phyloP scores from a whole-genome alignment of 2,329 filamentous ascomycete genomes.

The Fusarium tanahbumbuense region DNA sequence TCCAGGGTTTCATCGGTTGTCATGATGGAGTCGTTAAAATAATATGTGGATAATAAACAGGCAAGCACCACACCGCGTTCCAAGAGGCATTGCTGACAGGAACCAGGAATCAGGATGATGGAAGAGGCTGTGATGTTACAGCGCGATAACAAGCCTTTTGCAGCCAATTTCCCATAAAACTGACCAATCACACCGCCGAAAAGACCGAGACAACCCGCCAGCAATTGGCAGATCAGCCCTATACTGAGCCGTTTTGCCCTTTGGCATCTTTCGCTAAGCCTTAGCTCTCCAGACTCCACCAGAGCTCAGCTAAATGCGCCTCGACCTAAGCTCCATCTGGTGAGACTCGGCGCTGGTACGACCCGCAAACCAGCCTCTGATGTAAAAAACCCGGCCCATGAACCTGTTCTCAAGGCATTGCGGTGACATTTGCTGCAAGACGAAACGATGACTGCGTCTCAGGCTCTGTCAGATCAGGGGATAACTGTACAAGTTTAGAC shows the following conservation, averaged over 20 bases:
- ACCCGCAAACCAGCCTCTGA: constrained; percentile 20
- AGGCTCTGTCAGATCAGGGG: neutral
- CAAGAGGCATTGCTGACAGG: constrained; percentile 17
- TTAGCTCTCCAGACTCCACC: constrained; percentile 29
- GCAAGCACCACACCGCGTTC: neutral
- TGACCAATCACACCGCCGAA: neutral
- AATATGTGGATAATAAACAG: constrained; percentile 19
- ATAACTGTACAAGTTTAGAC: neutral
- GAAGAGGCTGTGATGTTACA: constrained; percentile 2
- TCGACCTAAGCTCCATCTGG: constrained; percentile 30
- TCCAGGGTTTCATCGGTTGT: neutral
- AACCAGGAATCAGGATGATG: neutral
- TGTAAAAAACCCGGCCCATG: constrained; percentile 4
- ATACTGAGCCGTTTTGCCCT: neutral
- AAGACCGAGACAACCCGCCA: neutral
- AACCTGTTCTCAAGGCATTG: neutral
- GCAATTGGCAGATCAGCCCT: constrained; percentile 20
- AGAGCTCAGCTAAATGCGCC: constrained; percentile 22
- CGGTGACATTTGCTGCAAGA: neutral
- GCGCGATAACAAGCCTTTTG: neutral
- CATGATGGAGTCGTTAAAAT: constrained; percentile 9
- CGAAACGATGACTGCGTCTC: constrained; percentile 12
- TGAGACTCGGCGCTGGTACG: constrained; percentile 14
- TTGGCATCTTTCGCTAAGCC: constrained; percentile 16
- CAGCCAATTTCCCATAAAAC: constrained; percentile 3